Conservation (phyloP, 495 filamentous ascomycete genomes). For the Aspergillus diversus region DNA sequence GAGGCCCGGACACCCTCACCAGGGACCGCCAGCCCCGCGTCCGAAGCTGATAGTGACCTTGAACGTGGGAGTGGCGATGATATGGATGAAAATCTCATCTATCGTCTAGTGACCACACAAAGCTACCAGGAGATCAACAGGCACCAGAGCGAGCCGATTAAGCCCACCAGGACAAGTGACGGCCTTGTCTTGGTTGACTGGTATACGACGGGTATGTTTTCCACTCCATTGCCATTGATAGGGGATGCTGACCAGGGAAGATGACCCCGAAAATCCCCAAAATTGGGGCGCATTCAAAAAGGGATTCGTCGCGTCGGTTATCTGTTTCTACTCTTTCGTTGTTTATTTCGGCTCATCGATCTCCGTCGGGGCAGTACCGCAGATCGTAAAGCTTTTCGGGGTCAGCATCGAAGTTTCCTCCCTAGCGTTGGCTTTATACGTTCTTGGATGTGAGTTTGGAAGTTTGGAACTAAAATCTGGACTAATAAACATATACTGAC, state of each 20-base stretch:
- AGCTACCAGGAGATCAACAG: background rate
- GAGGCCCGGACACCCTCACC: background rate
- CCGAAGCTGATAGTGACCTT: background rate
- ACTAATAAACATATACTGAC: too few relatives aligned
- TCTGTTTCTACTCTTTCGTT: constrained; percentile 12
- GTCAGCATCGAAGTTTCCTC: constrained; percentile 4
- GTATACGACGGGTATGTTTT: constrained; percentile 7
- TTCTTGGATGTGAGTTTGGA: constrained; percentile 14
- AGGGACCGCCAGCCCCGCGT: background rate
- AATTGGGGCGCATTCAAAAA: constrained; percentile 16
- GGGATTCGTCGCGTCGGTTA: background rate
- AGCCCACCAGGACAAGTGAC: background rate
- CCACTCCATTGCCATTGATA: background rate
- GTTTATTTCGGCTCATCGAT: constrained; percentile 10
- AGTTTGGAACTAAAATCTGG: too few relatives aligned
- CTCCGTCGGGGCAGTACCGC: background rate
- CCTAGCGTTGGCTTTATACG: background rate
- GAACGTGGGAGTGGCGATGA: constrained; percentile 1
- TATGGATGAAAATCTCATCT: background rate
- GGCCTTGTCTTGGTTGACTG: constrained; percentile 5
- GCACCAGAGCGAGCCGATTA: constrained; percentile 1
- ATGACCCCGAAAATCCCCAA: constrained; percentile 17
- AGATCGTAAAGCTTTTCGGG: background rate
- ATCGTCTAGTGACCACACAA: background rate
- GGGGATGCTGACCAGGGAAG: background rate